phyloP scores from a whole-genome alignment of 2,329 filamentous ascomycete species.

The Hypoxylon sp. region DNA sequence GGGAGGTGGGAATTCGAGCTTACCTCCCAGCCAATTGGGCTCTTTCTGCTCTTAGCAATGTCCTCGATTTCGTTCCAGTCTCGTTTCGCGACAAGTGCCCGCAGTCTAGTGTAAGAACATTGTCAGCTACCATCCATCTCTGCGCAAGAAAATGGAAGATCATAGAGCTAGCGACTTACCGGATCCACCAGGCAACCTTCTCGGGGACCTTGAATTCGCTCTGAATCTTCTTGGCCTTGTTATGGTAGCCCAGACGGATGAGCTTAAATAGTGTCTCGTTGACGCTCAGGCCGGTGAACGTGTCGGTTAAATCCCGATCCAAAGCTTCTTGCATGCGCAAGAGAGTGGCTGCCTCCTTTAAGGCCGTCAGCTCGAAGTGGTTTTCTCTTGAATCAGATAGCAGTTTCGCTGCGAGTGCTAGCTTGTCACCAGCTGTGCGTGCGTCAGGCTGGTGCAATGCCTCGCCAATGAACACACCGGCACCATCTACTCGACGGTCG shows the following conservation, averaged over 20 bases:
- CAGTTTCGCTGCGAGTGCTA: constrained; percentile 86
- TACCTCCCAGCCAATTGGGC: constrained; percentile 96
- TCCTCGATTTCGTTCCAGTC: constrained; percentile 96
- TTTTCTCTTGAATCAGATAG: constrained; percentile 87
- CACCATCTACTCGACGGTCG: constrained; percentile 88
- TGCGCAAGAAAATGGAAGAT: neutral
- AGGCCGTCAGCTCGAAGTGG: constrained; percentile 76
- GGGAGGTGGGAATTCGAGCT: constrained; percentile 53
- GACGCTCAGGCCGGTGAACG: constrained; percentile 85
- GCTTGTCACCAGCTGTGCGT: constrained; percentile 82
- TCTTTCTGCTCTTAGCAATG: constrained; percentile 81
- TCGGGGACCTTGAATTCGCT: constrained; percentile 94
- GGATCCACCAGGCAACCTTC: constrained; percentile 88
- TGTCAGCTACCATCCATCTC: constrained; percentile 13
- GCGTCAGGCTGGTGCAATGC: constrained; percentile 80
- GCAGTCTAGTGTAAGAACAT: constrained; percentile 68
- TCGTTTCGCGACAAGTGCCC: constrained; percentile 88
- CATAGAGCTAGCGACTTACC: constrained; percentile 57
- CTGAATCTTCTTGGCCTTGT: constrained; percentile 88
- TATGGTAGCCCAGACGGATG: constrained; percentile 83
- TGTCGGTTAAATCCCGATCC: constrained; percentile 83
- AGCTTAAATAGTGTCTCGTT: constrained; percentile 95
- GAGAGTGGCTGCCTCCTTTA: constrained; percentile 85
- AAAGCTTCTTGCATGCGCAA: constrained; percentile 88
- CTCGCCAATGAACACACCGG: constrained; percentile 87